Evolutionary conservation across 768 basidiomycete genomes (phyloP).

Genomic region (Inosperma sp.): DNA sequence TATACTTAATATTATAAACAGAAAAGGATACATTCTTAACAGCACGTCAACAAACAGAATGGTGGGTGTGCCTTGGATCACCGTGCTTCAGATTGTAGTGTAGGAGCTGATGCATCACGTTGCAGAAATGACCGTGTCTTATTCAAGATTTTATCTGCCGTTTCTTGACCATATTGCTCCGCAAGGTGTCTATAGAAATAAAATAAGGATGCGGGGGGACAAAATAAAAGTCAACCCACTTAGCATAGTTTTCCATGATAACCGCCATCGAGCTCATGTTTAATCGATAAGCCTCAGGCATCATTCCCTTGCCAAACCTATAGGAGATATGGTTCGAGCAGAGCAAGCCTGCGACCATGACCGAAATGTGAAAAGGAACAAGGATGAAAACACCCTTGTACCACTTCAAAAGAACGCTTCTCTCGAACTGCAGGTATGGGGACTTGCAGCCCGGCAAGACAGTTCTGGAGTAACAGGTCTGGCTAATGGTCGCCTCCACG

Average conservation of each 20-base stretch:
- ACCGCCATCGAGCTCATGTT: constrained; percentile 67
- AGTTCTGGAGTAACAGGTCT: constrained; percentile 69
- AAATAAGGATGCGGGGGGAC: constrained; percentile 5
- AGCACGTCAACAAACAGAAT: no score
- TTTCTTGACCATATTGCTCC: constrained; percentile 59
- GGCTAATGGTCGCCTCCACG: constrained; percentile 69
- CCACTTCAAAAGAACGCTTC: constrained; percentile 53
- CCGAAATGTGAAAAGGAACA: constrained; percentile 59
- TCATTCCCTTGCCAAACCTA: constrained; percentile 85
- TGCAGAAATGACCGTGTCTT: constrained; percentile 45
- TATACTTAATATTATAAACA: no score
- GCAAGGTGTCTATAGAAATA: constrained; percentile 51
- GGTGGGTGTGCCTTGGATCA: no score
- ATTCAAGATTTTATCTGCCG: constrained; percentile 51
- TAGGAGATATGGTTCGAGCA: constrained; percentile 84
- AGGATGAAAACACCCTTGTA: constrained; percentile 59
- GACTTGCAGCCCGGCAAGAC: constrained; percentile 72
- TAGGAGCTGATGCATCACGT: background rate
- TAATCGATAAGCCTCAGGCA: constrained; percentile 76
- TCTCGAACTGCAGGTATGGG: constrained; percentile 54
- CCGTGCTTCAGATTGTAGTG: no score
- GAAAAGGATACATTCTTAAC: no score
- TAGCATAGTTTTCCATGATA: constrained; percentile 81
- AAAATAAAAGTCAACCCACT: constrained; percentile 36
- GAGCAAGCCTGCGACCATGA: constrained; percentile 60